A percentile compares a stretch with the other conserved stretches of the same genome.
Evolutionary conservation across 1,284 basidiomycete species (phyloP).

Genomic region (Crucibulum cyathiforme): DNA sequence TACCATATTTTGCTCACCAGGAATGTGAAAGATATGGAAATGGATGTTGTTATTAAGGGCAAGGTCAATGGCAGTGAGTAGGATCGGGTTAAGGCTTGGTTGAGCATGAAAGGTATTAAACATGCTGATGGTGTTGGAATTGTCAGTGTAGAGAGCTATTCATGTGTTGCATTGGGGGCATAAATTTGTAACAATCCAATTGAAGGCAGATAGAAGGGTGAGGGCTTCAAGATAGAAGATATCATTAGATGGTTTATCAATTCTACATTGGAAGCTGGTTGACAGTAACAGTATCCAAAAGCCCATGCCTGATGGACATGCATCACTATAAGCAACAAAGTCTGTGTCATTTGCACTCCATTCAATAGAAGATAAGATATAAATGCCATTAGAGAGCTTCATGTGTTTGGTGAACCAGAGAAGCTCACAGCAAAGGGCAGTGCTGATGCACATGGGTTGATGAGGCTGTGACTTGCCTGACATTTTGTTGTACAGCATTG

Average conservation of each 20-base stretch:
- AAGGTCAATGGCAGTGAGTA: constrained; percentile 28
- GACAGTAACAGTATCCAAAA: too few species aligned
- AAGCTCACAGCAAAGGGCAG: constrained; percentile 27
- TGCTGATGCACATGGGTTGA: constrained; percentile 32
- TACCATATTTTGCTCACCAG: constrained; percentile 21
- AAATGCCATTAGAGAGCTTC: background rate
- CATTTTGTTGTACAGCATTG: constrained; percentile 37
- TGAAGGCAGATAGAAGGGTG: constrained; percentile 8
- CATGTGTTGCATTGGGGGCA: background rate
- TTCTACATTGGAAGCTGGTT: too few species aligned
- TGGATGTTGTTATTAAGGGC: constrained; percentile 23
- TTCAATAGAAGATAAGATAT: too few species aligned
- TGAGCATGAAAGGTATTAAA: constrained; percentile 35
- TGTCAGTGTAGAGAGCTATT: constrained; percentile 32
- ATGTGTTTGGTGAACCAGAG: constrained; percentile 39
- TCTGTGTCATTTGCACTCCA: too few species aligned
- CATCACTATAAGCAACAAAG: too few species aligned
- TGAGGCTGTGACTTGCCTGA: constrained; percentile 16
- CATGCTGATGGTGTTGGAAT: constrained; percentile 36
- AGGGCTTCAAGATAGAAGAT: constrained; percentile 36
- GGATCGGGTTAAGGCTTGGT: constrained; percentile 31
- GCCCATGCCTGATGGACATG: too few species aligned
- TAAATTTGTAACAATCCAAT: background rate
- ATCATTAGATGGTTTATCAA: too few species aligned
- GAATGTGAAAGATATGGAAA: constrained; percentile 25